Conservation (phyloP, 2,329 filamentous ascomycete species). For the Neodidymelliopsis sp. region DNA sequence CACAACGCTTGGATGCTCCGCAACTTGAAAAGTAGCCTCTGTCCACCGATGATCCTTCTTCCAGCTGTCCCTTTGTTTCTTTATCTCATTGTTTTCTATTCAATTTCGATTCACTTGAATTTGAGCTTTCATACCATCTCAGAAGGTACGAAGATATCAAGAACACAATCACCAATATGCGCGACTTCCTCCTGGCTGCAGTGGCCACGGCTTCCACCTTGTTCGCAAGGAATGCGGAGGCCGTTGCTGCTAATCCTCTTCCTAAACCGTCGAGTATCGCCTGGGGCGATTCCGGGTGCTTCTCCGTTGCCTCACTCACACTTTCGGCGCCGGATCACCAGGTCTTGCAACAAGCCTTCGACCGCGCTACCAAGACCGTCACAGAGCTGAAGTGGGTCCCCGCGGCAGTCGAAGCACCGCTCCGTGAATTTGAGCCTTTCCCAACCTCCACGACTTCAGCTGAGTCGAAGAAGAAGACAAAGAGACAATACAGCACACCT, state of each 20-base stretch:
- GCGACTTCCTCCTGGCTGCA: constrained; percentile 38
- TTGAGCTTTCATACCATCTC: neutral
- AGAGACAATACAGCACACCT: constrained; percentile 27
- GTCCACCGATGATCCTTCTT: constrained; percentile 12
- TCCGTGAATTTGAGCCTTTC: constrained; percentile 60
- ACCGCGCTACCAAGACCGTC: constrained; percentile 59
- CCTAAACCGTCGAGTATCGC: constrained; percentile 62
- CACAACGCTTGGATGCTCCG: constrained; percentile 9
- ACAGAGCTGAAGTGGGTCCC: constrained; percentile 62
- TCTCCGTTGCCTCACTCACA: constrained; percentile 50
- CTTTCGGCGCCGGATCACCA: constrained; percentile 50
- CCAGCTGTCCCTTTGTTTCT: constrained; percentile 11
- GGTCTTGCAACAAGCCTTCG: constrained; percentile 56
- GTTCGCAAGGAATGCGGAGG: constrained; percentile 49
- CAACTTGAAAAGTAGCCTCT: constrained; percentile 34
- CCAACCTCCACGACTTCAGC: constrained; percentile 50
- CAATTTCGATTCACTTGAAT: neutral
- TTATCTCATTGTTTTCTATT: constrained; percentile 15
- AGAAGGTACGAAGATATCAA: neutral
- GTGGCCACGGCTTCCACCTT: constrained; percentile 43
- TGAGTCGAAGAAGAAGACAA: constrained; percentile 26
- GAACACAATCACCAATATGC: constrained; percentile 31
- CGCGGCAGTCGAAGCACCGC: constrained; percentile 60
- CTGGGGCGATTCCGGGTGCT: constrained; percentile 62
- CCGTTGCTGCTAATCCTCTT: constrained; percentile 62